Conservation (phyloP, 1,284 basidiomycete species). For the Marasmius sp. region DNA sequence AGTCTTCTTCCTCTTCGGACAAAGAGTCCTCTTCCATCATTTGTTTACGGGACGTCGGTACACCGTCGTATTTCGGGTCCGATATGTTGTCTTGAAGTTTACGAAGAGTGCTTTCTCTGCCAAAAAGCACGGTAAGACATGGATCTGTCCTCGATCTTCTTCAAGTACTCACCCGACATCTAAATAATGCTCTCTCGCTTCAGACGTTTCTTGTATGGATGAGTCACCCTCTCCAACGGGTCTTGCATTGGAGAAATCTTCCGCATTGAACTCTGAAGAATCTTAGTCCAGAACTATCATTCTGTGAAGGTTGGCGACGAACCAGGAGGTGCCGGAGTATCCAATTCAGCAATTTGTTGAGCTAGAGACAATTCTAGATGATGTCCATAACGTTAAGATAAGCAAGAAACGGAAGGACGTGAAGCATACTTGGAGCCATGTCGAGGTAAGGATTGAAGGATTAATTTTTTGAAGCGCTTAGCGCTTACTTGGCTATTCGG, state of each 20-base stretch:
- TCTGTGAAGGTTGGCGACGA: slow-evolving; percentile 20
- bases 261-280: slow-evolving; percentile 72
- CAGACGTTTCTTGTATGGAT: slow-evolving; percentile 25
- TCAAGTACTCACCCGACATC: slow-evolving; percentile 67
- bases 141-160: neutral
- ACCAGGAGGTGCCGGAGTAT: slow-evolving; percentile 71
- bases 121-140: slow-evolving; percentile 27
- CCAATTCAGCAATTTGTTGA: slow-evolving; percentile 79
- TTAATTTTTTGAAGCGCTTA: neutral
- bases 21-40: slow-evolving; percentile 47
- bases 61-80: slow-evolving; percentile 77
- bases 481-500: neutral
- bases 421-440: neutral
- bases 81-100: slow-evolving; percentile 59
- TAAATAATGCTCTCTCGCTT: slow-evolving; percentile 75
- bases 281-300: slow-evolving; percentile 10
- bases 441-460: neutral
- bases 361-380: slow-evolving; percentile 64
- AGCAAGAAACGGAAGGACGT: neutral
- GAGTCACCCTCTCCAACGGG: slow-evolving; percentile 29
- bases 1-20: slow-evolving; percentile 31
- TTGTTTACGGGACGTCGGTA: slow-evolving; percentile 60
- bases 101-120: slow-evolving; percentile 63
- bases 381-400: neutral
- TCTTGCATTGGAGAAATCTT: slow-evolving; percentile 50